Evolutionary conservation across 257 asterid genomes (phyloP).

Genomic region (Fraxinus excelsior): DNA sequence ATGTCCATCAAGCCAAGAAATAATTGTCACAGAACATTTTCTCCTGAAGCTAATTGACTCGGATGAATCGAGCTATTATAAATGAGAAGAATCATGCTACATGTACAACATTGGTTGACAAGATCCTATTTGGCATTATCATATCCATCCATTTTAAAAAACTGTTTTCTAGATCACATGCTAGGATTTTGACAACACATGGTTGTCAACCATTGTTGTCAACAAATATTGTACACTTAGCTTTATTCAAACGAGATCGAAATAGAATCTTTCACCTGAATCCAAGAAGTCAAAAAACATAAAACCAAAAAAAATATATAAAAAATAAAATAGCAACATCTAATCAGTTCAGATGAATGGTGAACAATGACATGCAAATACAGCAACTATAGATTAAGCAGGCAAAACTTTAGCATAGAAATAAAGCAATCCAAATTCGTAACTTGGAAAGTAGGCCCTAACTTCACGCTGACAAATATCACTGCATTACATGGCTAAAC

Average conservation of each 20-base stretch:
- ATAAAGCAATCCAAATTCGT: neutral
- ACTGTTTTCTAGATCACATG: too few species aligned
- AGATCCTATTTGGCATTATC: too few species aligned
- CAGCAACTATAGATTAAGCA: neutral
- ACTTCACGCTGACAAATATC: neutral
- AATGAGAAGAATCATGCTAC: too few species aligned
- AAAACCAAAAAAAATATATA: too few species aligned
- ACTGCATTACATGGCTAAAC: neutral
- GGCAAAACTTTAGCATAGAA: neutral
- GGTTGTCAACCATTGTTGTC: too few species aligned
- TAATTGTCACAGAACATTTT: neutral
- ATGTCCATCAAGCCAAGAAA: neutral
- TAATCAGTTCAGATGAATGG: neutral
- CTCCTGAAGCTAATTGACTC: neutral
- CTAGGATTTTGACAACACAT: too few species aligned
- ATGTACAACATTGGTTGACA: too few species aligned
- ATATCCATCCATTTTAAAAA: too few species aligned
- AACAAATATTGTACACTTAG: too few species aligned
- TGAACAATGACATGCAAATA: neutral
- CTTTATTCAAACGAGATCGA: too few species aligned
- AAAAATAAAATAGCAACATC: neutral
- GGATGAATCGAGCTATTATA: neutral
- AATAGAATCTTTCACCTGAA: neutral
- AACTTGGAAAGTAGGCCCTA: neutral
- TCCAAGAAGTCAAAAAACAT: neutral